Evolutionary conservation across 495 filamentous ascomycete species (phyloP).

Genomic region (Neurospora africana): DNA sequence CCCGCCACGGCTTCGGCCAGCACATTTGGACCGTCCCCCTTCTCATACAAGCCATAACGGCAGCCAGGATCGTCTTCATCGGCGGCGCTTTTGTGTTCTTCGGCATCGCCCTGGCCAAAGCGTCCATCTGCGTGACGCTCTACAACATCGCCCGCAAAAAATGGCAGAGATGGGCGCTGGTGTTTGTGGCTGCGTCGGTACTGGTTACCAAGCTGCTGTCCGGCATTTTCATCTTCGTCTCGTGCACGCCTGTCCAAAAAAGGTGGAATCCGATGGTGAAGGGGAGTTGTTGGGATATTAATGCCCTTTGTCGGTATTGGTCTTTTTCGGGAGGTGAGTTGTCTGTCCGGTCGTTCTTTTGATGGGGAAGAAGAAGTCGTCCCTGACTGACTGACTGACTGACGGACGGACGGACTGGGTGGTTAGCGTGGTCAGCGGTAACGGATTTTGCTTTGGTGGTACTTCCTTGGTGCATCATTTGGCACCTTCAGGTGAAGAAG

Average conservation of each 20-base stretch:
- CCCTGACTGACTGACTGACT: neutral
- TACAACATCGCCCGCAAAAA: neutral
- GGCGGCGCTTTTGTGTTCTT: neutral
- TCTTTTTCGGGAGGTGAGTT: neutral
- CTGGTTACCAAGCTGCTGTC: neutral
- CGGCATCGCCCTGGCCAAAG: neutral
- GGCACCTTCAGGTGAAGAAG: slow-evolving; percentile 13
- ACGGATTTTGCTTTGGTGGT: slow-evolving; percentile 6
- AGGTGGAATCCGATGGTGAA: neutral
- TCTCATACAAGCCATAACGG: neutral
- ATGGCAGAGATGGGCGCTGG: neutral
- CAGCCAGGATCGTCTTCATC: neutral
- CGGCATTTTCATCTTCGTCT: neutral
- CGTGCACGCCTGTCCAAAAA: neutral
- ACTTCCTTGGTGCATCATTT: slow-evolving; percentile 21
- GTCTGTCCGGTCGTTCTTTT: neutral
- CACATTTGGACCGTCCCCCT: neutral
- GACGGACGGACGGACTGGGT: neutral
- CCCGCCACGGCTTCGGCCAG: neutral
- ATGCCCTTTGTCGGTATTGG: neutral
- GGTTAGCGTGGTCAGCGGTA: slow-evolving; percentile 2
- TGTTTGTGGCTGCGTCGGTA: neutral
- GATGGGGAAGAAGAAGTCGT: neutral
- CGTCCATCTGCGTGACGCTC: neutral
- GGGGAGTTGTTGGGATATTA: neutral